These are phyloP conservation scores for Geotrichum fermentans DNA, from an alignment of 1,139 yeast species.

Conservation along the genomic window DNA sequence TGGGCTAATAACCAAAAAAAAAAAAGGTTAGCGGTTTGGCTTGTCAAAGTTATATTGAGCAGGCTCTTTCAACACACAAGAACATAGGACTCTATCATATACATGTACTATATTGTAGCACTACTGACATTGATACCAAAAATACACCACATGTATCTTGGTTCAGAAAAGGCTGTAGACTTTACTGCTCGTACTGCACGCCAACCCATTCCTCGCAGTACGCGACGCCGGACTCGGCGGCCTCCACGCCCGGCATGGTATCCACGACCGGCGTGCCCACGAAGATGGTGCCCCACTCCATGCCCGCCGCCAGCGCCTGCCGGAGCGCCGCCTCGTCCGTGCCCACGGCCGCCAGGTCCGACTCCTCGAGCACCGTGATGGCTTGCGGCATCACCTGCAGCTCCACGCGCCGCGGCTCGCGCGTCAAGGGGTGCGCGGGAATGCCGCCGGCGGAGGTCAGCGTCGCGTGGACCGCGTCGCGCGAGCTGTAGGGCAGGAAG, in stretches of 20 bases:
- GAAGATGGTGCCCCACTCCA: slow-evolving; percentile 96
- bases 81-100: background rate
- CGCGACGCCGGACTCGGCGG: slow-evolving; percentile 53
- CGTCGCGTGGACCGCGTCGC: slow-evolving; percentile 49
- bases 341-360: background rate
- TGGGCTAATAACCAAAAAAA: too few species aligned
- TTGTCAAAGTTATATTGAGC: too few species aligned
- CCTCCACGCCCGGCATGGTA: slow-evolving; percentile 51
- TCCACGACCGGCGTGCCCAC: slow-evolving; percentile 80
- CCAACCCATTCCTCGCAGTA: slow-evolving; percentile 89
- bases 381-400: slow-evolving; percentile 92
- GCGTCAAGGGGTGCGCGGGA: slow-evolving; percentile 25
- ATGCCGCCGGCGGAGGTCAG: slow-evolving; percentile 33
- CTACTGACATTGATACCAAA: too few species aligned
- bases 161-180: slow-evolving; percentile 10
- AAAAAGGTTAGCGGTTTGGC: background rate
- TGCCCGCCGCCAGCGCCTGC: slow-evolving; percentile 55
- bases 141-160: too few species aligned
- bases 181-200: slow-evolving; percentile 77
- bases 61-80: too few species aligned
- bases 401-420: slow-evolving; percentile 64
- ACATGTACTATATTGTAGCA: background rate
- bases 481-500: slow-evolving; percentile 56
- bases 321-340: background rate
- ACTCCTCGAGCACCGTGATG: slow-evolving; percentile 67